Evolutionary conservation across 2,329 filamentous ascomycete genomes (phyloP).

Genomic region (Exophiala xenobiotica): DNA sequence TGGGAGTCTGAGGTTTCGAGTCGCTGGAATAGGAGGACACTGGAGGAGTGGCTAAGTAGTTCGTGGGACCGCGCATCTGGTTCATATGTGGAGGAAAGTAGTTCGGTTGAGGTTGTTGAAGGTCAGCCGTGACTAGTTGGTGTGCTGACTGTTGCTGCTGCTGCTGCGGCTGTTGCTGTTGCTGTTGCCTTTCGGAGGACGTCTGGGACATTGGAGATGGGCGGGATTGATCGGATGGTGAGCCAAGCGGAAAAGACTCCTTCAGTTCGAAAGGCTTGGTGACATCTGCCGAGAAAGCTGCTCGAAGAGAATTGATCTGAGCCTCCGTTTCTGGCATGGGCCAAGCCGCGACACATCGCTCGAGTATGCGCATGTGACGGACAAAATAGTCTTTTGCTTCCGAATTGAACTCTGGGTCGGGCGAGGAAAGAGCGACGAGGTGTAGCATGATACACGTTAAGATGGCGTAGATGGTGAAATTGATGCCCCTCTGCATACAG

Average conservation of each 20-base stretch:
- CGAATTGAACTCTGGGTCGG: slow-evolving; percentile 80
- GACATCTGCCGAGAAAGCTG: slow-evolving; percentile 85
- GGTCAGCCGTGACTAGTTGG: slow-evolving; percentile 36
- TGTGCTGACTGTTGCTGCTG: slow-evolving; percentile 36
- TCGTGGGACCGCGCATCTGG: slow-evolving; percentile 16
- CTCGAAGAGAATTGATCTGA: slow-evolving; percentile 83
- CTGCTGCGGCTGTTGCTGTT: slow-evolving; percentile 51
- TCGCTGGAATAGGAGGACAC: slow-evolving; percentile 71
- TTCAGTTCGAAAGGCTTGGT: slow-evolving; percentile 87
- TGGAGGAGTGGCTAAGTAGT: slow-evolving; percentile 60
- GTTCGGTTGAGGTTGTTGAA: slow-evolving; percentile 15
- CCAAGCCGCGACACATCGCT: slow-evolving; percentile 79
- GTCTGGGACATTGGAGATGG: slow-evolving; percentile 53
- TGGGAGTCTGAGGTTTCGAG: slow-evolving; percentile 70
- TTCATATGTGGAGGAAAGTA: slow-evolving; percentile 20
- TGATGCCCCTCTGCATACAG: slow-evolving; percentile 91
- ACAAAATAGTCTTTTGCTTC: slow-evolving; percentile 89
- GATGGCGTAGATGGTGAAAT: slow-evolving; percentile 91
- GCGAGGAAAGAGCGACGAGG: slow-evolving; percentile 86
- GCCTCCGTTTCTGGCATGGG: slow-evolving; percentile 86
- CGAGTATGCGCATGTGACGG: slow-evolving; percentile 88
- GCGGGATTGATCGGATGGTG: slow-evolving; percentile 64
- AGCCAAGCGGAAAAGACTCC: slow-evolving; percentile 81
- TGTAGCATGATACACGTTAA: slow-evolving; percentile 91
- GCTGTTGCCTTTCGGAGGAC: slow-evolving; percentile 42